phyloP scores from a whole-genome alignment of 2,329 filamentous ascomycete species.

The Lecanicillium sp. region DNA sequence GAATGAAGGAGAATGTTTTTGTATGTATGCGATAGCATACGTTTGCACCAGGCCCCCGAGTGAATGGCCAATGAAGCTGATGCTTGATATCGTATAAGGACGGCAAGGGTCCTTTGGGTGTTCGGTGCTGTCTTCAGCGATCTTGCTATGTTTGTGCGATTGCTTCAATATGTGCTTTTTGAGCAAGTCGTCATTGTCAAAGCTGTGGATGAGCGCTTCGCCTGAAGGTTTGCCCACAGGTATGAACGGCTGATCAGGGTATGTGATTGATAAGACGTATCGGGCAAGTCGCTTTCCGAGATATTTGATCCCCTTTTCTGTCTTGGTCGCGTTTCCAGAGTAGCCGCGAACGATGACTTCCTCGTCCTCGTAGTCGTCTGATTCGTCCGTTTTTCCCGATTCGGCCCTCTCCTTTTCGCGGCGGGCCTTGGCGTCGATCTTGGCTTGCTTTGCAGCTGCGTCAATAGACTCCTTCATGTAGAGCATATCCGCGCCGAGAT shows the following conservation, averaged over 20 bases:
- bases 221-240: conserved; percentile 52
- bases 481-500: conserved; percentile 92
- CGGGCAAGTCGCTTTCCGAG: conserved; percentile 90
- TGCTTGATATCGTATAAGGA: conserved; percentile 82
- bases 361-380: conserved; percentile 52
- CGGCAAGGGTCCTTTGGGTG: conserved; percentile 43
- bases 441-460: conserved; percentile 67
- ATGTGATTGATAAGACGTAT: conserved; percentile 83
- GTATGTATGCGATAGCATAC: conserved; percentile 92
- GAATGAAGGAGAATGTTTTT: conserved; percentile 89
- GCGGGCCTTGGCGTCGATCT: conserved; percentile 59
- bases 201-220: conserved; percentile 35
- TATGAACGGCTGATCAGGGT: conserved; percentile 85
- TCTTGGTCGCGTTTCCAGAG: conserved; percentile 81
- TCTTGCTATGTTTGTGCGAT: conserved; percentile 56
- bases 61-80: conserved; percentile 91
- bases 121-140: conserved; percentile 48
- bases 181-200: conserved; percentile 36
- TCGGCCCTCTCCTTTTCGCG: conserved; percentile 42
- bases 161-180: conserved; percentile 37
- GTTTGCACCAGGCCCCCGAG: conserved; percentile 86
- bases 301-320: conserved; percentile 94
- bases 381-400: conserved; percentile 18
- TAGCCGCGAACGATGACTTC: conserved; percentile 88
- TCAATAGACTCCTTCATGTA: conserved; percentile 98